These are phyloP conservation scores for Chlorella sp. DNA, from an alignment of 139 green algal species.

Conservation along the genomic window DNA sequence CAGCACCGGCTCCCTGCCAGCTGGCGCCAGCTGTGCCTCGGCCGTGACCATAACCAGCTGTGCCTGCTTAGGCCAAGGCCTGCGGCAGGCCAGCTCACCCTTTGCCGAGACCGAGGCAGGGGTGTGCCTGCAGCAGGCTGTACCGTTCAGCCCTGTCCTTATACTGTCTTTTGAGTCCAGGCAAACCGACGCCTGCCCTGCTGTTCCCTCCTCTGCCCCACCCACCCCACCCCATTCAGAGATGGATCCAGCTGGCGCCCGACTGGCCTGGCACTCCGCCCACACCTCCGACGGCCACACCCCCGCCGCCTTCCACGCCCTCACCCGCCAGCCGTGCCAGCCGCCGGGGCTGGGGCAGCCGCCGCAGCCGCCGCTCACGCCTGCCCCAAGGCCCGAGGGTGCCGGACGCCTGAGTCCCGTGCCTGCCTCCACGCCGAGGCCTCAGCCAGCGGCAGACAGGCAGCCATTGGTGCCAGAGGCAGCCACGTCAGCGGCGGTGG, in stretches of 20 bases:
- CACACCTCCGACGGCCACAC: constrained; percentile 7
- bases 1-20: too few relatives aligned
- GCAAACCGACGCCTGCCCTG: too few relatives aligned
- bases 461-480: not conserved
- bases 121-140: not conserved
- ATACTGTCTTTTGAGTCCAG: not conserved
- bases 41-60: too few relatives aligned
- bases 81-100: too few relatives aligned
- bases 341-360: not conserved
- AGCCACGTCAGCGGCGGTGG: not conserved
- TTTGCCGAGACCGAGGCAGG: not conserved
- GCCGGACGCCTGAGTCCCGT: not conserved
- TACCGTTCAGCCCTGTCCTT: too few relatives aligned
- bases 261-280: not conserved
- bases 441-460: not conserved
- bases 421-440: not conserved
- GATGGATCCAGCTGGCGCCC: not conserved
- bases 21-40: too few relatives aligned
- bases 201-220: too few relatives aligned
- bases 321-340: not conserved
- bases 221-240: not conserved
- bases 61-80: too few relatives aligned
- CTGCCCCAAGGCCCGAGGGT: not conserved
- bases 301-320: constrained; percentile 9
- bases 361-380: not conserved